Evolutionary conservation across 805 yeast species (phyloP).

Genomic region (Wickerhamiella qilinensis): DNA sequence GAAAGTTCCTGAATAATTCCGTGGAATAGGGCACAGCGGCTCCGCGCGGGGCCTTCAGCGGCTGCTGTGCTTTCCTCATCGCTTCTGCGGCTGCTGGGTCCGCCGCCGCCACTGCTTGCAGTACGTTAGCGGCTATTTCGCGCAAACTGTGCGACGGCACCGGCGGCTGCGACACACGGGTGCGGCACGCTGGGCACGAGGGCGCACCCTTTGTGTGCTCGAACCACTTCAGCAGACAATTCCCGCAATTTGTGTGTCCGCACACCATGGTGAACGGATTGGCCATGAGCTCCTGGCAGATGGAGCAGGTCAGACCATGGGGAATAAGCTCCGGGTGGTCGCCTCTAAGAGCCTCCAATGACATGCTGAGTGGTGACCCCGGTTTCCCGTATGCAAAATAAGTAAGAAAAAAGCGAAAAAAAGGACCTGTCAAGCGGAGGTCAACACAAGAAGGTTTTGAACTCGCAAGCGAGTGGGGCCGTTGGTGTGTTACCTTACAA

Average conservation of each 20-base stretch:
- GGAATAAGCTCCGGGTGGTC: background rate
- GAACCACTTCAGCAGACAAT: slow-evolving; percentile 21
- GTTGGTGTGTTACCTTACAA: no score
- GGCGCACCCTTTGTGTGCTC: slow-evolving; percentile 1
- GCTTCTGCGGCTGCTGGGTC: no score
- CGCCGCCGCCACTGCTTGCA: slow-evolving; percentile 7
- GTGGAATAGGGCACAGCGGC: no score
- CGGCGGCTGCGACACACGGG: slow-evolving; percentile 7
- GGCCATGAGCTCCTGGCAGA: slow-evolving; percentile 48
- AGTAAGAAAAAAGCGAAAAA: no score
- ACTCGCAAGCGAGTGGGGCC: no score
- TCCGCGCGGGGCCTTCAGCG: no score
- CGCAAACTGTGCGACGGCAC: slow-evolving; percentile 10
- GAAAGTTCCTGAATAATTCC: no score
- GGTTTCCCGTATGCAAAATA: no score
- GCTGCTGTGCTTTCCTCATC: no score
- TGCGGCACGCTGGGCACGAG: slow-evolving; percentile 16
- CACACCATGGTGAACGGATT: slow-evolving; percentile 39
- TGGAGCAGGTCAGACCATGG: slow-evolving; percentile 26
- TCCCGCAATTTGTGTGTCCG: slow-evolving; percentile 56
- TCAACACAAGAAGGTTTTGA: no score
- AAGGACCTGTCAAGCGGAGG: no score
- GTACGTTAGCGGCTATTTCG: slow-evolving; percentile 2
- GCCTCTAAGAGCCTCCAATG: background rate
- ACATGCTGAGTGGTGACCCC: no score